These are phyloP conservation scores for Lichtheimia hyalospora DNA, from an alignment of 371 early-diverging fungal genomes.

Conservation along the genomic window DNA sequence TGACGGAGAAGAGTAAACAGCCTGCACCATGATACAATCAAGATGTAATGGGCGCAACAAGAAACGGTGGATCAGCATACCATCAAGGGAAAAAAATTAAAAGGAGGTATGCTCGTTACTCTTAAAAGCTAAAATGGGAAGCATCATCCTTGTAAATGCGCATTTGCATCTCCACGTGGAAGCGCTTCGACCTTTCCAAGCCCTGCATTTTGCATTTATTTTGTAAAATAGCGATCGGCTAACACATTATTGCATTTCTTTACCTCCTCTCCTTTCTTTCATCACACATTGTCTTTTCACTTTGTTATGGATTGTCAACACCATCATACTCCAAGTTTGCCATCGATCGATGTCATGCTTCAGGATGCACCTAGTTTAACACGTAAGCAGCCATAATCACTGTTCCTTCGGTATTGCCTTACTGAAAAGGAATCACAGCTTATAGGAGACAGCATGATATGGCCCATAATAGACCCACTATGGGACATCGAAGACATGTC, in stretches of 20 bases:
- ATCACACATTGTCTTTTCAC: neutral
- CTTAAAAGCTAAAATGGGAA: too few species aligned
- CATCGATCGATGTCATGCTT: slow-evolving; percentile 6
- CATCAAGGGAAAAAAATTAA: too few species aligned
- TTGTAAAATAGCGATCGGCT: too few species aligned
- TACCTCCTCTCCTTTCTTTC: slow-evolving; percentile 1
- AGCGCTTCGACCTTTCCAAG: too few species aligned
- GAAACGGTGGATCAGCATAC: too few species aligned
- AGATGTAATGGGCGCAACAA: too few species aligned
- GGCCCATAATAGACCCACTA: neutral
- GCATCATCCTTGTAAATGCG: too few species aligned
- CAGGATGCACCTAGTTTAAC: neutral
- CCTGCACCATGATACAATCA: too few species aligned
- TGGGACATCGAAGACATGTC: slow-evolving; percentile 3
- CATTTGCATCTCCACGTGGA: too few species aligned
- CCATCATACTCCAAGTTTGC: neutral
- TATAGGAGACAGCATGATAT: neutral
- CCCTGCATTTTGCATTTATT: too few species aligned
- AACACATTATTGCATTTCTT: neutral
- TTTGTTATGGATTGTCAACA: neutral
- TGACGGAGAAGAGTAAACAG: too few species aligned
- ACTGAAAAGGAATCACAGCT: neutral
- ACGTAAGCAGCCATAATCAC: neutral
- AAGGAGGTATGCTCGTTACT: too few species aligned
- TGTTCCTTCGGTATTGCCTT: neutral